phyloP scores from a whole-genome alignment of 1,284 basidiomycete genomes.

The Fomitopsis palustris region DNA sequence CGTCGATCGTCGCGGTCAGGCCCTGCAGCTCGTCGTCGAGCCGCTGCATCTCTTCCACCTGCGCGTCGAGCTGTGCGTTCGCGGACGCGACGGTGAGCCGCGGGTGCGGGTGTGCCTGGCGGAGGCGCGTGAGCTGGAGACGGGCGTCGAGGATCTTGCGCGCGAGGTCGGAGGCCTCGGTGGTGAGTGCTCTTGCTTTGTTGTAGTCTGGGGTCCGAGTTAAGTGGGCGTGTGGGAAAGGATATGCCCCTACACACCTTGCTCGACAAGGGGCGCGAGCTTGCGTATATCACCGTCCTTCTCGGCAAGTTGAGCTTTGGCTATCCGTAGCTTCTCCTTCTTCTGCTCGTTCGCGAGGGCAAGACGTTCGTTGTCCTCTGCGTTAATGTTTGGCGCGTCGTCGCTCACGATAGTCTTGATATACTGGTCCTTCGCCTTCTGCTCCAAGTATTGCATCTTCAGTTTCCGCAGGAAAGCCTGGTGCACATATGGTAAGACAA shows the following conservation, averaged over 20 bases:
- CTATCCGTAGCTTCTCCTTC: slow-evolving; percentile 62
- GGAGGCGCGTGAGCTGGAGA: slow-evolving; percentile 71
- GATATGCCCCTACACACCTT: slow-evolving; percentile 39
- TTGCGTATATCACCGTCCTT: slow-evolving; percentile 58
- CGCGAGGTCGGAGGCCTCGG: slow-evolving; percentile 55
- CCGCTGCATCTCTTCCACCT: slow-evolving; percentile 71
- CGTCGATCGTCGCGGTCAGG: slow-evolving; percentile 43
- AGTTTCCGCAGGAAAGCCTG: slow-evolving; percentile 81
- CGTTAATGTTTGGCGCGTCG: slow-evolving; percentile 71
- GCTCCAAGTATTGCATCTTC: slow-evolving; percentile 84
- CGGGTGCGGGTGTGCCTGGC: slow-evolving; percentile 73
- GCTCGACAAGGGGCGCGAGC: slow-evolving; percentile 62
- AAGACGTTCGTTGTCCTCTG: slow-evolving; percentile 69
- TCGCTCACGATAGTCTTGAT: slow-evolving; percentile 81
- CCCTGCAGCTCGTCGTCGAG: slow-evolving; percentile 55
- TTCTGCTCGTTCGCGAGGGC: slow-evolving; percentile 60
- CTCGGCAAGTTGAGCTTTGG: slow-evolving; percentile 60
- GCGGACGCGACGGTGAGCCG: slow-evolving; percentile 74
- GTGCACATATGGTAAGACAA: not conserved
- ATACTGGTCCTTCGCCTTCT: slow-evolving; percentile 85
- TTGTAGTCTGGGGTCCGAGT: slow-evolving; percentile 45
- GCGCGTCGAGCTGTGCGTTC: slow-evolving; percentile 64
- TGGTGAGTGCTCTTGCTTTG: slow-evolving; percentile 47
- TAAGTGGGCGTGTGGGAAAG: not conserved
- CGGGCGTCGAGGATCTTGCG: slow-evolving; percentile 80